Base-by-base conservation (phyloP, 2,329 filamentous ascomycete species). In the Aureobasidium musti region DNA sequence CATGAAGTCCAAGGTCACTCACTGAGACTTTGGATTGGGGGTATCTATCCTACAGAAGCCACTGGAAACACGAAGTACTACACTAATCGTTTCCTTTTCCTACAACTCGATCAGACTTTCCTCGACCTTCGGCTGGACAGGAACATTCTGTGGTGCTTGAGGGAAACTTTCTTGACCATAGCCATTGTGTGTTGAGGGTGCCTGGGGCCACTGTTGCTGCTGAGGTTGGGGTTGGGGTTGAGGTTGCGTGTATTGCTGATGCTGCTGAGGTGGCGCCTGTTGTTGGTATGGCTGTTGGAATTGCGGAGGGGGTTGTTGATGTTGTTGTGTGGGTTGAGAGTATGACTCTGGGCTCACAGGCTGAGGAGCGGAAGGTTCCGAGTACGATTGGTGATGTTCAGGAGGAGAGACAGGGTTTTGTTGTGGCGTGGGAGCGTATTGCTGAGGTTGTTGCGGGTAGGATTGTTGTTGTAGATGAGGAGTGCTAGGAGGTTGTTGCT, bases 71-170 rank as follows among this genome's bases (percentile, higher is more conserved):
- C 17, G 35, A 39, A 4, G 3, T 14, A 5, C 35, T 14, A 39
- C 17, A 39, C 35, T 17, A 5, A 5, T 21, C 54, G 13, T 5
- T 57, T 26, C 53, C 7, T 10, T 28, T 21, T 30, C n/a, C 35
- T 65, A 76, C 57, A 76, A 64, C 67, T 76, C 76, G 63, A 77
- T 77, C 69, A 77, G 65, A 66, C 73, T 75, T 70, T 77, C 75
- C 66, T 77, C 76, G 53, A 66, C 69, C 53, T 67, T 68, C 45
- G 67, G 64, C 50, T 71, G 71, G 71, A 28, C 60, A 19, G 61
- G 74, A 17, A 71, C 73, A 68, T 76, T 73, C 64, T 74, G 73
- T 17, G 76, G 76, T 47, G 74, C 74, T 13, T 64, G 69, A 3
- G 76, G 75, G 50, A 76, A 77, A 33, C 68, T 70, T 57, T 75